Base-by-base conservation (phyloP, 1,284 basidiomycete genomes). In the Rhodofomes roseus region DNA sequence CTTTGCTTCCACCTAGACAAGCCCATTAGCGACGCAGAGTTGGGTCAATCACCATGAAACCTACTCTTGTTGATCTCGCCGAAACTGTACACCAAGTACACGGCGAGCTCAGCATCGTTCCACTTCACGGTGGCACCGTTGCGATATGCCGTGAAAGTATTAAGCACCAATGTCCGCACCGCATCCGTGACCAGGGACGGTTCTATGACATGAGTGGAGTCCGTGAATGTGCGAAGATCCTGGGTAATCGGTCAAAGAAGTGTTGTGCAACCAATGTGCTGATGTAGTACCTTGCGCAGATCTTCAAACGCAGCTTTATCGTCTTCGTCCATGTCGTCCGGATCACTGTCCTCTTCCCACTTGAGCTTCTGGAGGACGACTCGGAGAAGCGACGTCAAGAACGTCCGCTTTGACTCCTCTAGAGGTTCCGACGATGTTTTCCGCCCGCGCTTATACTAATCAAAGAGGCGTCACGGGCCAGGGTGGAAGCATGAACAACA, bases 71-170 rank as follows among this genome's bases (percentile, higher is more conserved):
- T 92, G 65, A 95, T 87, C 73, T 99, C 96, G 43, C 95, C 96
- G 68, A 95, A 99, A 37, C 96, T 92, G 72, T 88, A 98, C 1
- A 98, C 87, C 29, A 98, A 83, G 72, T 95, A 95, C 18, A 98
- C 78, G 0, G 93, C 95, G 22, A 99, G 81, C 73, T 99, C 97
- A 1, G 92, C 92, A 68, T 97, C 91, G 70, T 96, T 89, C 98
- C 98, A 99, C 54, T 90, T 84, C 22, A 97, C 65, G 50, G 78
- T 63, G 18, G 81, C 73, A 2, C 88, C 85, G 60, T 75, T 84
- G 39, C 79, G 79, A 65, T 87, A 92, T 0, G 85, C 82, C 9
- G 85, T 81, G 36, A 96, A 81, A 0, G 91, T 94, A 61, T 83
- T 83, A 56, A 90, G 71, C 11, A 92, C 87, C 27, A 93, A 80